A percentile compares a stretch with the other conserved stretches of the same genome.
Conservation (phyloP, 2,329 filamentous ascomycete species). For the Camillea tinctor region DNA sequence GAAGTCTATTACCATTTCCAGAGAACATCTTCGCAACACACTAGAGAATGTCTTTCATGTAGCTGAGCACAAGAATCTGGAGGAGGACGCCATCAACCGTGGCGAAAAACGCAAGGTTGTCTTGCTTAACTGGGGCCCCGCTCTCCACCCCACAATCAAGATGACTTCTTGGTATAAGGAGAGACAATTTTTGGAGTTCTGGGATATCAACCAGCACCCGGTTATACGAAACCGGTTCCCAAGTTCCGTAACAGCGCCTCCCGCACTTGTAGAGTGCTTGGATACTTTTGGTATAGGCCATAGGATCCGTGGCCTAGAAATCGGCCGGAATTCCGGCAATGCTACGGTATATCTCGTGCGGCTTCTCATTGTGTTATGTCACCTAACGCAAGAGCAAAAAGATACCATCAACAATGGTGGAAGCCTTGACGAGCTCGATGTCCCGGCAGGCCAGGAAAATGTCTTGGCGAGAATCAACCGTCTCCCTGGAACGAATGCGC, state of each 20-base stretch:
- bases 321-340: constrained; percentile 16
- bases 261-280: background rate
- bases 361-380: constrained; percentile 8
- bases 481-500: constrained; percentile 5
- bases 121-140: constrained; percentile 10
- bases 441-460: constrained; percentile 9
- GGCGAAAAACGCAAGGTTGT: constrained; percentile 6
- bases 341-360: constrained; percentile 12
- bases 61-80: constrained; percentile 3
- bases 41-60: constrained; percentile 6
- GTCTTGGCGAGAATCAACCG: constrained; percentile 10
- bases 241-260: no score
- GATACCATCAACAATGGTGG: background rate
- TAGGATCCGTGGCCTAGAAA: constrained; percentile 3
- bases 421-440: background rate
- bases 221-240: background rate
- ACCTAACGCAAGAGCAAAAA: constrained; percentile 6
- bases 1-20: constrained; percentile 4
- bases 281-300: constrained; percentile 11
- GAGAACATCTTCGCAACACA: background rate
- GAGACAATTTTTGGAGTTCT: constrained; percentile 2
- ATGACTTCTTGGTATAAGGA: constrained; percentile 8
- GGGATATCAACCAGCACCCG: constrained; percentile 9
- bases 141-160: constrained; percentile 3
- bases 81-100: background rate